phyloP scores from a whole-genome alignment of 1,284 basidiomycete genomes.

The Xerocomus nothofagi region DNA sequence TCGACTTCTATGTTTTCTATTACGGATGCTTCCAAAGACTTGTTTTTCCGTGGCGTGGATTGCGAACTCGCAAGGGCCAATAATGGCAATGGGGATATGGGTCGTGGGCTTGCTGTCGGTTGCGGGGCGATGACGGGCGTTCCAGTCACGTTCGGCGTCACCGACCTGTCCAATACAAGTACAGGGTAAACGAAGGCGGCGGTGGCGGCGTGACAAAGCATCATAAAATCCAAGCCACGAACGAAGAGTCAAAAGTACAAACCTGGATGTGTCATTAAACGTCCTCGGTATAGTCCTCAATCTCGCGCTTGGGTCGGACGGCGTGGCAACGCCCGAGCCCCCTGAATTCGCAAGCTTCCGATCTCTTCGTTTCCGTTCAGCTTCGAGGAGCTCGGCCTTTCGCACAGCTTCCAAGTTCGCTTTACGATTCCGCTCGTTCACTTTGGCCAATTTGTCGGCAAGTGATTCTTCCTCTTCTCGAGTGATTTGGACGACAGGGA shows the following conservation, averaged over 20 bases:
- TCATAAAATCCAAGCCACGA: constrained; percentile 10
- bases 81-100: constrained; percentile 44
- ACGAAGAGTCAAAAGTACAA: constrained; percentile 32
- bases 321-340: constrained; percentile 43
- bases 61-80: constrained; percentile 28
- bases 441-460: constrained; percentile 64
- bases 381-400: constrained; percentile 69
- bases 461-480: constrained; percentile 41
- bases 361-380: constrained; percentile 63
- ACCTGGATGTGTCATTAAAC: constrained; percentile 53
- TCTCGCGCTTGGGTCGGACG: constrained; percentile 60
- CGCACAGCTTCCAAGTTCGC: constrained; percentile 79
- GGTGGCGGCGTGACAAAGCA: constrained; percentile 1
- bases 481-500: constrained; percentile 36
- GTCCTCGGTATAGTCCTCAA: constrained; percentile 58
- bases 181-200: constrained; percentile 7
- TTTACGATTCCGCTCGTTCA: constrained; percentile 87
- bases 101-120: constrained; percentile 29
- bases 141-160: constrained; percentile 44
- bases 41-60: constrained; percentile 33
- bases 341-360: constrained; percentile 55
- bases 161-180: constrained; percentile 41
- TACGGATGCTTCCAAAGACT: constrained; percentile 56
- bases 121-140: constrained; percentile 33
- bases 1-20: constrained; percentile 73